Base-by-base conservation (phyloP, 345 rosid species). In the Brassica cretica region DNA sequence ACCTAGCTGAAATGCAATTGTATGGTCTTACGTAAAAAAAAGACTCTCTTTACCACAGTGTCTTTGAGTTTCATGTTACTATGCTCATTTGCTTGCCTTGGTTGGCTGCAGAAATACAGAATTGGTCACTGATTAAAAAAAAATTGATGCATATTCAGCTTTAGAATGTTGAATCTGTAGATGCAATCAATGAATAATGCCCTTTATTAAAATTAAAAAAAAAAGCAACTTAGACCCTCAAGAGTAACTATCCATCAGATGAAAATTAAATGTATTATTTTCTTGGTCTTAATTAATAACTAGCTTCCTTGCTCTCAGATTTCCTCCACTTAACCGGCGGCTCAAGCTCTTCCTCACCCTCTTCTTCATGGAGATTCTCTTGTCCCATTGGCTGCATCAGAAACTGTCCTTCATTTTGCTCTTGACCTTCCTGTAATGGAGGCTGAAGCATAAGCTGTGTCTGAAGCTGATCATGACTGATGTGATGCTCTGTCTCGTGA, bases 381-480 rank as follows among this genome's bases (percentile, higher is more conserved):
- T 78, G 65, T 51, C 74, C 78, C 70, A 65, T 64, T 71, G 72
- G 64, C 4, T 78, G 78, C 70, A 87, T 86, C 32, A 78, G 80
- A 44, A 78, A 72, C 61, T 68, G 81, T 70, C 85, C 56, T 39
- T 84, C 88, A 12, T 53, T 70, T 51, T 71, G 80, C 37, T 75
- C 77, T 44, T 82, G 86, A 2, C 15, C 60, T 55, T 77, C 88
- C 21, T 84, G 89, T 59, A 75, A 71, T 30, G 87, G 81, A 72
- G 77, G 84, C 18, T 84, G 97, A 73, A 91, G 87, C 82, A 90
- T 77, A 29, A 87, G 83, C 69, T 89, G 91, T 41, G 85, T 83
- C 68, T 83, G 85, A 75, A 82, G 82, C 58, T 74, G 84, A 51
- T 83, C 88, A 29, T 77, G 72, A 35, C 82, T 87, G 15, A 76